A percentile compares a stretch with the other conserved stretches of the same genome.
Evolutionary conservation across 2,329 filamentous ascomycete genomes (phyloP).

Genomic region (Corinectria fuckeliana): DNA sequence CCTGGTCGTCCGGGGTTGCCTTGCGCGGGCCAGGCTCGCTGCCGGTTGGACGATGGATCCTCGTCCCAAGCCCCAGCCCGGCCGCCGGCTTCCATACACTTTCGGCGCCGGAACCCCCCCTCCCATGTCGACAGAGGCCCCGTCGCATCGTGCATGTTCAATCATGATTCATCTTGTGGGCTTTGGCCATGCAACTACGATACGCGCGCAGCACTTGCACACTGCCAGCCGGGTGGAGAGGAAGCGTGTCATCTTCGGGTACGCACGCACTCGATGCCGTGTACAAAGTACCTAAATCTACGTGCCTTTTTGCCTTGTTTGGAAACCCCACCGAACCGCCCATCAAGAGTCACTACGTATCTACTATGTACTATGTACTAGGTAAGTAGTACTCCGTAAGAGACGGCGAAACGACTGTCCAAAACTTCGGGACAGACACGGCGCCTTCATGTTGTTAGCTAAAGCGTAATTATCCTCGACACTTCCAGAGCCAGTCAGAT

Average conservation of each 20-base stretch:
- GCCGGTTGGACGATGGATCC: constrained; percentile 10
- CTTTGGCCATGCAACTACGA: neutral
- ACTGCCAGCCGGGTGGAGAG: neutral
- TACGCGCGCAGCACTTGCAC: constrained; percentile 4
- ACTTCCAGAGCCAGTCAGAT: constrained; percentile 8
- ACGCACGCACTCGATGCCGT: no score
- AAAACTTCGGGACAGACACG: no score
- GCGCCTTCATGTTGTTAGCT: neutral
- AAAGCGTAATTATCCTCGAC: constrained; percentile 4
- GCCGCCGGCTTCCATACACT: constrained; percentile 8
- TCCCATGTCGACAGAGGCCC: no score
- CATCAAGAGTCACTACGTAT: no score
- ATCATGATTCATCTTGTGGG: constrained; percentile 8
- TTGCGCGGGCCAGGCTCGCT: constrained; percentile 7
- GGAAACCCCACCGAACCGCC: neutral
- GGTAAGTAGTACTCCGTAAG: no score
- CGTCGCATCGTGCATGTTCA: constrained; percentile 14
- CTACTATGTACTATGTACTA: no score
- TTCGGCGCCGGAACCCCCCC: constrained; percentile 11
- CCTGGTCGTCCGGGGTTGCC: constrained; percentile 5
- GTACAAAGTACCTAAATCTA: neutral
- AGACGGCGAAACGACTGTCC: constrained; percentile 3
- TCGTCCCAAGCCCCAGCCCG: neutral
- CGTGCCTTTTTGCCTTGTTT: neutral
- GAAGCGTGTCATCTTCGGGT: neutral